Percentiles rank a stretch among this genome's conserved stretches.
These are phyloP conservation scores for Scleroderma bovista DNA, from an alignment of 768 basidiomycete species.

Conservation along the genomic window DNA sequence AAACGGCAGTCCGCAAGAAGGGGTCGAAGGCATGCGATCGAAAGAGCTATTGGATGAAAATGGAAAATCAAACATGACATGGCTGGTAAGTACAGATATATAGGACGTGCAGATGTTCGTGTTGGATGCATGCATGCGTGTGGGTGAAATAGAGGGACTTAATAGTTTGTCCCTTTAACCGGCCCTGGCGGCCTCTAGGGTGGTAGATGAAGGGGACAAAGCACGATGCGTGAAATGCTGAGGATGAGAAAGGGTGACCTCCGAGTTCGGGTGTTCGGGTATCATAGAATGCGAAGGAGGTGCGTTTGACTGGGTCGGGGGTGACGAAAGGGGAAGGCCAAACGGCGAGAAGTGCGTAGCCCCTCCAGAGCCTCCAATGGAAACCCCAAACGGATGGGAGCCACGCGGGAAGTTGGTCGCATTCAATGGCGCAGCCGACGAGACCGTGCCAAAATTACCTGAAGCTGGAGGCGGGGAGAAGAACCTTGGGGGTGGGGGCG, in stretches of 20 bases:
- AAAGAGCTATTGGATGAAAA: conserved; percentile 12
- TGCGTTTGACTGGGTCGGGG: conserved; percentile 21
- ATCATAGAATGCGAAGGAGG: conserved; percentile 30
- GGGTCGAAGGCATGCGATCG: conserved; percentile 22
- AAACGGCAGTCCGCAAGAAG: conserved; percentile 15
- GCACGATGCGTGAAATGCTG: conserved; percentile 36
- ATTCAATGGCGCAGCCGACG: conserved; percentile 20
- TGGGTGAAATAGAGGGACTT: conserved; percentile 32
- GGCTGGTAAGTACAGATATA: conserved; percentile 35
- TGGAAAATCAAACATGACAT: conserved; percentile 29
- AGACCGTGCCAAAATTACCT: conserved; percentile 22
- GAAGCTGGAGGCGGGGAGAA: conserved; percentile 30
- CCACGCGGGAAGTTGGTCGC: conserved; percentile 24
- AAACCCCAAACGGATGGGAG: conserved; percentile 27
- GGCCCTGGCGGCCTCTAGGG: conserved; percentile 35
- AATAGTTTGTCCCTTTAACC: conserved; percentile 35
- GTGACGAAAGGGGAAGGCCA: conserved; percentile 29
- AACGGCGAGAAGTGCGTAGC: conserved; percentile 24
- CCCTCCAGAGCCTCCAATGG: conserved; percentile 22
- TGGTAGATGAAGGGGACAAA: conserved; percentile 34
- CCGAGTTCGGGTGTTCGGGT: conserved; percentile 32
- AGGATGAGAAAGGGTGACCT: conserved; percentile 23
- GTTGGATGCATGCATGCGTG: conserved; percentile 36
- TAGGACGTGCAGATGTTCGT: conserved; percentile 36
- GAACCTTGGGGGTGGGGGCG: conserved; percentile 29